These are phyloP conservation scores for Aspergillus carbonarius DNA, from an alignment of 2,329 filamentous ascomycete species.

Conservation along the genomic window DNA sequence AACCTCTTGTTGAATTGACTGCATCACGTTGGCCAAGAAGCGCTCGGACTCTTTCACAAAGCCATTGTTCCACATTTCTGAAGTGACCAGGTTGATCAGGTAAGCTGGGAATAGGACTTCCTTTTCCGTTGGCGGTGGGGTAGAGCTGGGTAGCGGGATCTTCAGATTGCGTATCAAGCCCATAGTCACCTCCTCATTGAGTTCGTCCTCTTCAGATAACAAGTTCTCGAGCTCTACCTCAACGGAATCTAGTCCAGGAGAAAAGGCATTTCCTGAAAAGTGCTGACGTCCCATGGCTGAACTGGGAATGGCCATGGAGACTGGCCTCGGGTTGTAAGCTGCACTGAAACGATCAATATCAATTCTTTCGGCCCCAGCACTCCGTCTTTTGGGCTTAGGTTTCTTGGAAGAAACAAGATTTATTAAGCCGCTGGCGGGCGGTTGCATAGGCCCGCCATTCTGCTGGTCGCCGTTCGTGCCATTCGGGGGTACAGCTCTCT, in stretches of 20 bases:
- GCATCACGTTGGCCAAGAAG: slow-evolving; percentile 99
- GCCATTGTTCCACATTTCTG: slow-evolving; percentile 99
- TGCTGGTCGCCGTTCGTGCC: slow-evolving; percentile 57
- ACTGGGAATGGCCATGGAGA: slow-evolving; percentile 82
- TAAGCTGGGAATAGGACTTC: slow-evolving; percentile 98
- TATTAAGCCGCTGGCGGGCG: slow-evolving; percentile 75
- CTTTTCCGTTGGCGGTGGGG: slow-evolving; percentile 91
- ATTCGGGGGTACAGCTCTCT: slow-evolving; percentile 72
- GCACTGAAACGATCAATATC: slow-evolving; percentile 87
- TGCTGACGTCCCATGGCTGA: slow-evolving; percentile 61
- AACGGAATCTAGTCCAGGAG: slow-evolving; percentile 81
- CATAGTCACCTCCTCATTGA: slow-evolving; percentile 96
- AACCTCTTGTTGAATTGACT: slow-evolving; percentile 98
- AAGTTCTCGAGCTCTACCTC: slow-evolving; percentile 93
- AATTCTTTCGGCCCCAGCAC: slow-evolving; percentile 81
- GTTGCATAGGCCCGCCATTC: slow-evolving; percentile 61
- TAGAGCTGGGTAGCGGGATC: slow-evolving; percentile 85
- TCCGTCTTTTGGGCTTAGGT: slow-evolving; percentile 76
- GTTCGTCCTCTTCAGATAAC: slow-evolving; percentile 88
- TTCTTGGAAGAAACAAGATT: slow-evolving; percentile 97
- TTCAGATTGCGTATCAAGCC: slow-evolving; percentile 95
- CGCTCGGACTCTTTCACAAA: slow-evolving; percentile 99
- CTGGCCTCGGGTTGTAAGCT: slow-evolving; percentile 89
- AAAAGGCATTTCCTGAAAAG: slow-evolving; percentile 72
- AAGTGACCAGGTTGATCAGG: slow-evolving; percentile 97